Conservation (phyloP, 768 basidiomycete species). For the Scleroderma bovista region DNA sequence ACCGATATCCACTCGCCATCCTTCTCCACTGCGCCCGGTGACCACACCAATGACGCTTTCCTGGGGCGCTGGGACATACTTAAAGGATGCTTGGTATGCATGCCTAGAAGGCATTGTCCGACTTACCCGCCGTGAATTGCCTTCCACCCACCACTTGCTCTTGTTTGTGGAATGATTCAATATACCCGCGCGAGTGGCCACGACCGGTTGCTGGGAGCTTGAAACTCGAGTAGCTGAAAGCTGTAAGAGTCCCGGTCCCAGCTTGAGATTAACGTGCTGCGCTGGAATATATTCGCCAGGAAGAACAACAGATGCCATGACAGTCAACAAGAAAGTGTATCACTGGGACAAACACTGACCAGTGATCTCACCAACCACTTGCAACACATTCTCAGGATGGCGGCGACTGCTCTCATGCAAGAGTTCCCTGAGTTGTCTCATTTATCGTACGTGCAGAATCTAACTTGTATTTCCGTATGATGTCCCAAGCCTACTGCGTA, state of each 20-base stretch:
- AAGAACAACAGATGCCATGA: constrained; percentile 56
- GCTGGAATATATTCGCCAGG: constrained; percentile 78
- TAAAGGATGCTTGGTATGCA: constrained; percentile 1
- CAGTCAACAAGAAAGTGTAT: constrained; percentile 8
- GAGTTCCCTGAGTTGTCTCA: constrained; percentile 73
- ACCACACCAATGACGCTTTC: constrained; percentile 88
- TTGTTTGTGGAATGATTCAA: constrained; percentile 66
- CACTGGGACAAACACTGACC: not conserved
- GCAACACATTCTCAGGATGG: constrained; percentile 13
- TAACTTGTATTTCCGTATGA: constrained; percentile 7
- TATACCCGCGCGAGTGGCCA: constrained; percentile 65
- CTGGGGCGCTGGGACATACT: constrained; percentile 90
- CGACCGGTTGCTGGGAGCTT: constrained; percentile 35
- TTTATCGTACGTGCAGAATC: constrained; percentile 50
- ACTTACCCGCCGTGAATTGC: constrained; percentile 76
- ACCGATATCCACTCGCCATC: constrained; percentile 92
- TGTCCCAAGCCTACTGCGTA: constrained; percentile 23
- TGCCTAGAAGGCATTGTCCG: not conserved
- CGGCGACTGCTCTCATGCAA: constrained; percentile 39
- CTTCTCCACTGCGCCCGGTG: constrained; percentile 76
- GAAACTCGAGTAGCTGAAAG: constrained; percentile 27
- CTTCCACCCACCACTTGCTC: constrained; percentile 86
- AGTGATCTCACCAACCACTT: not conserved
- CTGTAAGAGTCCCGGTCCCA: constrained; percentile 79
- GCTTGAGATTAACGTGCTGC: constrained; percentile 73